These are phyloP conservation scores for Niebla homalea DNA, from an alignment of 495 filamentous ascomycete genomes.

Conservation along the genomic window DNA sequence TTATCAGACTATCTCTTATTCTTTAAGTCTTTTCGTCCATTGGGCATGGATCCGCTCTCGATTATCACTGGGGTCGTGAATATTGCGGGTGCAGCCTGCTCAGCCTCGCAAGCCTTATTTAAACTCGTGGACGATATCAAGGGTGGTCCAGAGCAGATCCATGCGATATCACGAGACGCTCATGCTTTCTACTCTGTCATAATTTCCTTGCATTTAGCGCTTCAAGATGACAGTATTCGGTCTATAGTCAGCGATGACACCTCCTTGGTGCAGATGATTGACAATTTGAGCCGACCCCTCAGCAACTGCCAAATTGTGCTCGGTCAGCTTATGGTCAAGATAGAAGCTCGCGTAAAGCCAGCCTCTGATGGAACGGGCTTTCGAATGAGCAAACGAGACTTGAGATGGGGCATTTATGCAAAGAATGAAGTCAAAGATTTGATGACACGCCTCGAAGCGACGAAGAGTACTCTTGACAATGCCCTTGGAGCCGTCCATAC, in stretches of 20 bases:
- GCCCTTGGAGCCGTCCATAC: slow-evolving; percentile 1
- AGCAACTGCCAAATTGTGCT: slow-evolving; percentile 1
- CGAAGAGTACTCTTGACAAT: slow-evolving; percentile 5
- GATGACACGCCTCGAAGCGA: not conserved
- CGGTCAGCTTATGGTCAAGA: slow-evolving; percentile 6
- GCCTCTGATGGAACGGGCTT: not conserved
- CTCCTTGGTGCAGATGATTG: not conserved
- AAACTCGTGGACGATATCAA: slow-evolving; percentile 4
- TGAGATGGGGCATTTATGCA: slow-evolving; percentile 7
- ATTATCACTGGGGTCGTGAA: slow-evolving; percentile 2
- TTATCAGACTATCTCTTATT: too few species aligned
- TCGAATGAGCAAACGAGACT: slow-evolving; percentile 3
- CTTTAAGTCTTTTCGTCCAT: too few species aligned
- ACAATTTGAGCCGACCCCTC: slow-evolving; percentile 1
- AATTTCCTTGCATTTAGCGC: slow-evolving; percentile 3
- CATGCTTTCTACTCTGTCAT: slow-evolving; percentile 5
- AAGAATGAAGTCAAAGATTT: slow-evolving; percentile 2
- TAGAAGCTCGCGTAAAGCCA: slow-evolving; percentile 1
- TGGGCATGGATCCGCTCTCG: not conserved
- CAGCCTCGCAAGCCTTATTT: not conserved
- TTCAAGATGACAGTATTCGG: not conserved
- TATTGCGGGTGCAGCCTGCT: not conserved
- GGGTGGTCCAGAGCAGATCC: slow-evolving; percentile 4
- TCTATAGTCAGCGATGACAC: slow-evolving; percentile 2
- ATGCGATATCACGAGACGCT: slow-evolving; percentile 2